These are phyloP conservation scores for Paratinospora sagittata DNA, from an alignment of 164 flowering plant genomes.

Conservation along the genomic window DNA sequence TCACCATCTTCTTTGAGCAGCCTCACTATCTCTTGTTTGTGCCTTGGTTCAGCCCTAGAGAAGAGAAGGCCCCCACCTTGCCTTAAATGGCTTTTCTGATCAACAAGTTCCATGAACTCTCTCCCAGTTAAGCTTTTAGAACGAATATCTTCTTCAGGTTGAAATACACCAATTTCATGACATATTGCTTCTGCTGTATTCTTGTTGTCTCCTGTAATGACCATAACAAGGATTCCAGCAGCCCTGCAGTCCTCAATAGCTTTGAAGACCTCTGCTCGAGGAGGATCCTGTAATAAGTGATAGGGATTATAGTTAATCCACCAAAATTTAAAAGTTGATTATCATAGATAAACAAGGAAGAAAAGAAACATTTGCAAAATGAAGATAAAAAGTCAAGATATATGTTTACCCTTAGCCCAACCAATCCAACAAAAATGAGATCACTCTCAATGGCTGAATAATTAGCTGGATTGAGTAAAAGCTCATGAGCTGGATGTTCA, in stretches of 20 bases:
- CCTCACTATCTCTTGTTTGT: conserved; percentile 79
- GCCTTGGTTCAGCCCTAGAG: conserved; percentile 81
- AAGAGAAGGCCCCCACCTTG: conserved; percentile 44
- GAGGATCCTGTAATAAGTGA: conserved; percentile 37
- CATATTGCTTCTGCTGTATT: conserved; percentile 46
- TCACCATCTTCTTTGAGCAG: conserved; percentile 83
- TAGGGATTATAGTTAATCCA: no score
- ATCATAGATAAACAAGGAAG: background rate
- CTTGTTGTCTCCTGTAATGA: conserved; percentile 54
- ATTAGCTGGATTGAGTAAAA: conserved; percentile 64
- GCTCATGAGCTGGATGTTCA: conserved; percentile 91
- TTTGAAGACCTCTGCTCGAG: conserved; percentile 42
- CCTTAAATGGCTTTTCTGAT: conserved; percentile 29
- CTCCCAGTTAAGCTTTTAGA: conserved; percentile 35
- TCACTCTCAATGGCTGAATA: conserved; percentile 77
- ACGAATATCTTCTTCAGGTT: conserved; percentile 25
- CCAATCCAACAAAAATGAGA: conserved; percentile 81
- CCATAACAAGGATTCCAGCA: conserved; percentile 52
- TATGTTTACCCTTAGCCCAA: conserved; percentile 66
- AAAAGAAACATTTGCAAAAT: background rate
- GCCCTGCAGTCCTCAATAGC: conserved; percentile 56
- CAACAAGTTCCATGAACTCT: conserved; percentile 30
- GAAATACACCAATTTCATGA: conserved; percentile 40
- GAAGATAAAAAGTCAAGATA: conserved; percentile 17
- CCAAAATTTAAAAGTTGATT: background rate